Evolutionary conservation across 2,329 filamentous ascomycete genomes (phyloP).

Genomic region (Cladosporium sp.): DNA sequence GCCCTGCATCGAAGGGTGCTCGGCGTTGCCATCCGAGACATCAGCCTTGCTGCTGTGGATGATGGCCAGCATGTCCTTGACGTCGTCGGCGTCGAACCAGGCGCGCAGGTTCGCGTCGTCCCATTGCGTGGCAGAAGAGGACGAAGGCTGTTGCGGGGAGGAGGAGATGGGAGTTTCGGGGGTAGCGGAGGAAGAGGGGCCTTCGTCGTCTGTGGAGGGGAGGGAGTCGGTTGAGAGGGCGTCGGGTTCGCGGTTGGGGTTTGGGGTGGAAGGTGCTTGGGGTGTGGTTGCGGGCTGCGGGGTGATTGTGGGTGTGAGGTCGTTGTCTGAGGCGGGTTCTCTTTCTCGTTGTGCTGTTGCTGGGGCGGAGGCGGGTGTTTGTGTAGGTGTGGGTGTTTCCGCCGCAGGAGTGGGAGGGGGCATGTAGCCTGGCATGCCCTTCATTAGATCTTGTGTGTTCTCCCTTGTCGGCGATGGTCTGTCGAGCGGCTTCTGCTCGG

Average conservation of each 20-base stretch:
- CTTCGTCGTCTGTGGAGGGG: slow-evolving; percentile 16
- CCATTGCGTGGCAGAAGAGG: slow-evolving; percentile 55
- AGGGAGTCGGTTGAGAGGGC: slow-evolving; percentile 4
- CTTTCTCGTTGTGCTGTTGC: not conserved
- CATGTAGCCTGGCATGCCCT: not conserved
- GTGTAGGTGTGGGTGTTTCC: not conserved
- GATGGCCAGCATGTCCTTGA: slow-evolving; percentile 85
- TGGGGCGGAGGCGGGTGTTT: not conserved
- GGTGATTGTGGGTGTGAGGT: slow-evolving; percentile 37
- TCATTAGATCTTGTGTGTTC: not conserved
- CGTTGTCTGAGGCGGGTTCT: slow-evolving; percentile 28
- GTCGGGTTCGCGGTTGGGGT: not conserved
- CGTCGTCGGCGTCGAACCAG: slow-evolving; percentile 83
- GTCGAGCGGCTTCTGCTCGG: not conserved
- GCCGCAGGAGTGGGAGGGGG: not conserved
- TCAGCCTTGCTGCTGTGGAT: slow-evolving; percentile 85
- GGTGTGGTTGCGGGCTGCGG: slow-evolving; percentile 23
- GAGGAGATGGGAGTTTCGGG: slow-evolving; percentile 8
- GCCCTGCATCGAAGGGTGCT: slow-evolving; percentile 79
- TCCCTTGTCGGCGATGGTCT: not conserved
- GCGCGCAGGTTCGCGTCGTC: slow-evolving; percentile 81
- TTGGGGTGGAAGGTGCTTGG: not conserved
- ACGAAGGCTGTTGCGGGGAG: slow-evolving; percentile 13
- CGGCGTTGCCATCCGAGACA: slow-evolving; percentile 63
- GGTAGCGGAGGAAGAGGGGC: slow-evolving; percentile 17